Base-by-base conservation (phyloP, 164 flowering plant species). In the Buxus sempervirens region DNA sequence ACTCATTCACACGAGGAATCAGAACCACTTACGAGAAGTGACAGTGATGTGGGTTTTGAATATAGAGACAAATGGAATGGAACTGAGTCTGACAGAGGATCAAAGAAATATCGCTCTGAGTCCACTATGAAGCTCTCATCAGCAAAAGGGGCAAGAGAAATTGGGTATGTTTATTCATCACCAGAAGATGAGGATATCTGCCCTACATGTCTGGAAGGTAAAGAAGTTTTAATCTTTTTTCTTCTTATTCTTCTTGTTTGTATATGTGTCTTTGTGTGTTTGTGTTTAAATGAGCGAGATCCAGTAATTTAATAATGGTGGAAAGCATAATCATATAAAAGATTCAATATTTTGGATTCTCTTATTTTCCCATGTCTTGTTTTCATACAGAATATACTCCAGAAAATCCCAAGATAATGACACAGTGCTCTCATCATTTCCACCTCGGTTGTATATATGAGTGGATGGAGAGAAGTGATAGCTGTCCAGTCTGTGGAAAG, bases 201-300 rank as follows among this genome's bases (percentile, higher is more conserved):
- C 76, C 98, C 97, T 57, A 95, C 97, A 62, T 95, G 98, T 76
- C 97, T 95, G 64, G 98, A 95, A 84, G 97, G 98, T 95, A 80
- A 51, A 57, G 5, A n/a, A 64, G 13, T 32, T 5, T 21, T 5
- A 1, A 1, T 10, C 12, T 10, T 28, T 63, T 58, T 23, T 19
- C 54, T 22, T 18, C 55, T 23, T n/a, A 28, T 70, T 9, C 60
- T 24, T 18, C 5, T 25, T 58, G 60, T 58, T 7, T 13, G 1
- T 25, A 24, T 7, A 21, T 7, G 5, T 21, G 21, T n/a, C n/a
- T n/a, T n/a, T n/a, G n/a, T n/a, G n/a, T n/a, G 28, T 24, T 27
- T 7, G 28, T 24, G 19, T 23, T 57, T n/a, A 27, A 8, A 23
- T 56, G 3, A 57, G 28, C 14, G 24, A 23, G 51, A 10, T 10